Percentiles rank a stretch among this genome's conserved stretches.
Conservation (phyloP, 139 green algal species). For the Chlorella sp. region DNA sequence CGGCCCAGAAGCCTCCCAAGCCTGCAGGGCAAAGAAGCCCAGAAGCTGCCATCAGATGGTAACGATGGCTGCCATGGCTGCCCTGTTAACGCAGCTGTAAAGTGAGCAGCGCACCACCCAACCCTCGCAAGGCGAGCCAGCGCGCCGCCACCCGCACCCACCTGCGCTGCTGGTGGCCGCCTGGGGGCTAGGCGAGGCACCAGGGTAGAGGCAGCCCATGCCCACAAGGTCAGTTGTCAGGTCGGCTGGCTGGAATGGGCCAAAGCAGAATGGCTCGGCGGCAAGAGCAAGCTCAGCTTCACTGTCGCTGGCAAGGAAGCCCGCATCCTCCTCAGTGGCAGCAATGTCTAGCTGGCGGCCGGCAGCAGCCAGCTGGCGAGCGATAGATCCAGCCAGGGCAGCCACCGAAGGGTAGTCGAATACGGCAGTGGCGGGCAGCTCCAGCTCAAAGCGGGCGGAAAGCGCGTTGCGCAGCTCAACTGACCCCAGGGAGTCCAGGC, state of each 20-base stretch:
- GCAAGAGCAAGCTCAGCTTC: not conserved
- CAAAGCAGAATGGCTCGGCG: not conserved
- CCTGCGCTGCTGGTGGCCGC: not conserved
- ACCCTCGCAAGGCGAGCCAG: too few relatives aligned
- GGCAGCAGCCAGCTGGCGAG: not conserved
- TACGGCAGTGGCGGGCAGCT: slow-evolving; percentile 45
- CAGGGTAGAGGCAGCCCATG: slow-evolving; percentile 28
- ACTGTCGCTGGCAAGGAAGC: too few relatives aligned
- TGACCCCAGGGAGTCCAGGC: slow-evolving; percentile 72
- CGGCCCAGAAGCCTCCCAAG: slow-evolving; percentile 27
- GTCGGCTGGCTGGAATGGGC: not conserved
- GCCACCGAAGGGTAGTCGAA: slow-evolving; percentile 63
- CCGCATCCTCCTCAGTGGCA: not conserved
- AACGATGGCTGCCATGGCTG: too few relatives aligned
- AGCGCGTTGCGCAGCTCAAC: slow-evolving; percentile 55
- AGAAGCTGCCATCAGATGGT: too few relatives aligned
- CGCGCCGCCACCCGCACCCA: too few relatives aligned
- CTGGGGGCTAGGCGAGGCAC: not conserved
- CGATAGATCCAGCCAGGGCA: slow-evolving; percentile 45
- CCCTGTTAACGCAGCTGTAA: too few relatives aligned
- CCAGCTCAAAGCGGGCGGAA: slow-evolving; percentile 17
- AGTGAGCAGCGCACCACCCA: too few relatives aligned
- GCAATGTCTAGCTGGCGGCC: not conserved
- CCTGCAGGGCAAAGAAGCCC: too few relatives aligned
- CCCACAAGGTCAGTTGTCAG: slow-evolving; percentile 6